Evolutionary conservation across 164 flowering plant genomes (phyloP).

Genomic region (Echeveria elegans): DNA sequence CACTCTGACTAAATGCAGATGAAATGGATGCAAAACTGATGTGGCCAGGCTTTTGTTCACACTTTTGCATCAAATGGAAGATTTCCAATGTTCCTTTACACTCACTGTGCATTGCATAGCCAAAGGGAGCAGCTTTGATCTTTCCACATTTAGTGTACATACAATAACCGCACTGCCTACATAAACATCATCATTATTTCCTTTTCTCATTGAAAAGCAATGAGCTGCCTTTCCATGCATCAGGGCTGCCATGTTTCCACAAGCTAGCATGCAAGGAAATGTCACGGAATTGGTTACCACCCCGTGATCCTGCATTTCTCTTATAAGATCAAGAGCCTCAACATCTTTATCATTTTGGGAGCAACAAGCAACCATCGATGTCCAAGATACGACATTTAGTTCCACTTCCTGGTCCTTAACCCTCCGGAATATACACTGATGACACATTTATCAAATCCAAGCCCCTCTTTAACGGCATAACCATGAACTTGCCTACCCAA

Average conservation of each 20-base stretch:
- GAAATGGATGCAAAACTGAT: neutral
- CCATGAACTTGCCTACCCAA: neutral
- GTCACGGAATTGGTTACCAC: neutral
- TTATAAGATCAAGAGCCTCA: neutral
- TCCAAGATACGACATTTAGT: neutral
- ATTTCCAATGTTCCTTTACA: neutral
- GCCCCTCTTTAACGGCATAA: neutral
- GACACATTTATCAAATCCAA: neutral
- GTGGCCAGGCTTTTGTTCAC: neutral
- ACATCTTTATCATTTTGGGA: neutral
- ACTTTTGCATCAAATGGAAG: neutral
- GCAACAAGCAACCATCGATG: neutral
- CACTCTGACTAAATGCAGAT: conserved; percentile 1
- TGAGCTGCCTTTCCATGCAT: neutral
- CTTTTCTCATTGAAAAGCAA: neutral
- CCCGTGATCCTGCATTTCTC: neutral
- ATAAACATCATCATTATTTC: neutral
- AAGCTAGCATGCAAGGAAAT: neutral
- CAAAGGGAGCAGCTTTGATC: neutral
- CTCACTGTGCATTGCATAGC: neutral
- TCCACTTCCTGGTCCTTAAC: neutral
- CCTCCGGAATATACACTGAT: neutral
- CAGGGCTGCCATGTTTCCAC: neutral
- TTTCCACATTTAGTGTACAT: conserved; percentile 2
- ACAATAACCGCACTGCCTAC: neutral